Conservation (phyloP, 768 basidiomycete species). For the Phlebiopsis flavidoalba region DNA sequence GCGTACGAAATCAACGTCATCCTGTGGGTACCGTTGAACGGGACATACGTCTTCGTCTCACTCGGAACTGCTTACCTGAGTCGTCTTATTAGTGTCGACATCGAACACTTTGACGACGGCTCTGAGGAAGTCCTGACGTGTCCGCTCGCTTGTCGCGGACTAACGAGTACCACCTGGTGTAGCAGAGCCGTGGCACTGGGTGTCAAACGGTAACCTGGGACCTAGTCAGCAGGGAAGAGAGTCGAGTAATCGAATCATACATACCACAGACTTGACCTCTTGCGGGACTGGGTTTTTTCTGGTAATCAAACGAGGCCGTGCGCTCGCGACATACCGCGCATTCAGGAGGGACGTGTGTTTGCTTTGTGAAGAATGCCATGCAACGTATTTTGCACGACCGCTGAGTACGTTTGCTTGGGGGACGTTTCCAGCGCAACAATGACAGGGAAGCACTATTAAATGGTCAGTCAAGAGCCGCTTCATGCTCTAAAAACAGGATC, state of each 20-base stretch:
- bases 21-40: constrained; percentile 33
- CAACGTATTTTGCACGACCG: constrained; percentile 70
- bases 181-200: constrained; percentile 69
- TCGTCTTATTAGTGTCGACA: constrained; percentile 52
- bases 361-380: constrained; percentile 76
- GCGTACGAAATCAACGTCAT: constrained; percentile 80
- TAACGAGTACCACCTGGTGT: constrained; percentile 86
- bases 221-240: neutral
- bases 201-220: constrained; percentile 61
- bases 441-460: constrained; percentile 75
- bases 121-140: constrained; percentile 84
- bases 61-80: constrained; percentile 61
- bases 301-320: constrained; percentile 82
- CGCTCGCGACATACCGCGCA: constrained; percentile 76
- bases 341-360: constrained; percentile 92
- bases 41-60: constrained; percentile 17
- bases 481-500: constrained; percentile 10
- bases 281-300: constrained; percentile 53
- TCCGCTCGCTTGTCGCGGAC: constrained; percentile 86
- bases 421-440: constrained; percentile 94
- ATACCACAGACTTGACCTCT: constrained; percentile 50
- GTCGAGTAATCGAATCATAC: constrained; percentile 6
- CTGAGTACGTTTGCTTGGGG: constrained; percentile 50
- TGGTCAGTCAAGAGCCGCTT: neutral
- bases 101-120: constrained; percentile 81